Percentiles rank a stretch among this genome's conserved stretches.
phyloP scores from a whole-genome alignment of 2,329 filamentous ascomycete species.

The Penicillium hesseltinei region DNA sequence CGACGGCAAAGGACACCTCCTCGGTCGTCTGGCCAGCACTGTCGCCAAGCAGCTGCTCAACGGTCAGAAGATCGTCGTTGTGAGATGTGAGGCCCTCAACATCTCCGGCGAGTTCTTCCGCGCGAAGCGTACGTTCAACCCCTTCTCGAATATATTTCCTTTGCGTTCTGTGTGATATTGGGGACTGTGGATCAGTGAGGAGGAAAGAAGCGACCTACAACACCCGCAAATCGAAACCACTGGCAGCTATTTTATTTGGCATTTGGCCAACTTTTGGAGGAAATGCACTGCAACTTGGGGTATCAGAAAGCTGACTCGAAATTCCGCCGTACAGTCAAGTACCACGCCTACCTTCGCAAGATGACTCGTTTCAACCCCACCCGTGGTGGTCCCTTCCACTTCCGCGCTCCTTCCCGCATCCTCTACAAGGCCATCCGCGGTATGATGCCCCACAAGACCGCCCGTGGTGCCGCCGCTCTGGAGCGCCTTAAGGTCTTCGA shows the following conservation, averaged over 20 bases:
- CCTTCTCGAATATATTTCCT: constrained; percentile 22
- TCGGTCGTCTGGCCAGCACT: constrained; percentile 96
- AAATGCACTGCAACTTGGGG: constrained; percentile 1
- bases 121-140: constrained; percentile 87
- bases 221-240: constrained; percentile 2
- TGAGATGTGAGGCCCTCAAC: constrained; percentile 98
- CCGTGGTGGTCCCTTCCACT: constrained; percentile 99
- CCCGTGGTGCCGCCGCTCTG: constrained; percentile 91
- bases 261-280: neutral
- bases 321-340: constrained; percentile 76
- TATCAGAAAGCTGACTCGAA: constrained; percentile 47
- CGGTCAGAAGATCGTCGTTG: constrained; percentile 98
- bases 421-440: constrained; percentile 99
- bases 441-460: constrained; percentile 99
- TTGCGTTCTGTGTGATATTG: constrained; percentile 12
- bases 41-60: constrained; percentile 99
- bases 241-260: neutral
- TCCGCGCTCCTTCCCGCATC: constrained; percentile 98
- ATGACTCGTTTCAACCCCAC: constrained; percentile 99
- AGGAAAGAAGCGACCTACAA: constrained; percentile 6
- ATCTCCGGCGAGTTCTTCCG: constrained; percentile 99
- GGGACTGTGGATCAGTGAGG: constrained; percentile 3
- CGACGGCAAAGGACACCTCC: constrained; percentile 99
- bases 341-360: constrained; percentile 99
- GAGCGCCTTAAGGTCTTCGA: constrained; percentile 99